Evolutionary conservation across 2,329 filamentous ascomycete species (phyloP), one percentile per base, ranked within the genome.

Genomic region (Bipolaris zeicola): DNA sequence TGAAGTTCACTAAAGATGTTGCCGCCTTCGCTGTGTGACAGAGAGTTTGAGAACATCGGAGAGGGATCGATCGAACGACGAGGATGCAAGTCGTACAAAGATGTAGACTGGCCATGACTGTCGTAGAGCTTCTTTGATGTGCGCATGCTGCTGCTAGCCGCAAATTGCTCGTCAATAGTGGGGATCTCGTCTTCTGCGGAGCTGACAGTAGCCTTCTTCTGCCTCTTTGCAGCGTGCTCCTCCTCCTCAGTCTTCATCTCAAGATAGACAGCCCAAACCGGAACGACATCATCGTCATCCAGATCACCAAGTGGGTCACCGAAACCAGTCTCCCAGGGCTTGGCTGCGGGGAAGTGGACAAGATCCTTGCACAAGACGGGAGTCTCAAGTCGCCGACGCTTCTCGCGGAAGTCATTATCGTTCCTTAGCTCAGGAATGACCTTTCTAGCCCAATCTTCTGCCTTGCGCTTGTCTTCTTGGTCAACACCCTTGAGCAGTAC

Each of bases 321-420:
- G 43, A 67, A 75, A 16, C 69, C 71, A 6, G 64, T 50, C 48
- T 72, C 59, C 73, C 73, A 76, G 22, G 73, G 73, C 43, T 67
- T 67, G 45, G 65, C 60, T 1, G 68, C 60, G 3, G 71, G 71
- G n/a, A 73, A 61, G 47, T 65, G 57, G 16, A 64, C 58, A 11
- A 76, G 62, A 6, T 74, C 66, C 14, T 65, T 59, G 38, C 69
- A 55, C 14, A 64, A 58, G 16, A 74, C 58, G 2, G 66, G 64
- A 6, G 52, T 47, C 42, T 72, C 64, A 2, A 74, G 63, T 7
- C 67, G 68, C 47, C 63, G 65, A 60, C 72, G 72, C 57, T 73
- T 75, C 7, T 68, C 62, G 22, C 62, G 63, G 10, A 68, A 57
- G 8, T 50, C 49, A n/a, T 38, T n/a, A 42, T 66, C 51, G 8